Conservation (phyloP, 1,284 basidiomycete species). For the Papiliotrema nemorosa region DNA sequence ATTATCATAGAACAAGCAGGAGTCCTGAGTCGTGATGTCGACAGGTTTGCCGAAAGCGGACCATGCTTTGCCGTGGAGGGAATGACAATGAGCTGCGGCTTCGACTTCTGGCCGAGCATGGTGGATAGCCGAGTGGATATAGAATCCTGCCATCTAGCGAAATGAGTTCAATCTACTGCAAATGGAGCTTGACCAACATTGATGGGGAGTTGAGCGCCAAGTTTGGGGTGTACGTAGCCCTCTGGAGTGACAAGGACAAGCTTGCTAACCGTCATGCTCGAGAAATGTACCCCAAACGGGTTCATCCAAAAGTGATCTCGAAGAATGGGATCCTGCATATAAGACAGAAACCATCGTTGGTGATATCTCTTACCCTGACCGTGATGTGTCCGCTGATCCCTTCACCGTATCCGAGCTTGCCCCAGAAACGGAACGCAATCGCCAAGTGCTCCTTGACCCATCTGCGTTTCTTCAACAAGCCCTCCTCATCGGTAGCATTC, state of each 20-base stretch:
- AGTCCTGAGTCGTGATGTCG: conserved; percentile 45
- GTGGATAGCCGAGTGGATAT: conserved; percentile 59
- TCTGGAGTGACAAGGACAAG: conserved; percentile 43
- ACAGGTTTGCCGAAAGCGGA: conserved; percentile 23
- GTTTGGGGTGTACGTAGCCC: conserved; percentile 33
- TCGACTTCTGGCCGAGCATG: conserved; percentile 61
- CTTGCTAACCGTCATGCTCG: conserved; percentile 26
- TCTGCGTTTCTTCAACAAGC: conserved; percentile 30
- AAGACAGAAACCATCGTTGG: background rate
- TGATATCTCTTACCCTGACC: conserved; percentile 14
- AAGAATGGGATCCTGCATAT: conserved; percentile 29
- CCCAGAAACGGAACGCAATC: conserved; percentile 39
- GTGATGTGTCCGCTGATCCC: conserved; percentile 43
- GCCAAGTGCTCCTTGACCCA: conserved; percentile 44
- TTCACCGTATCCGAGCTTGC: conserved; percentile 37
- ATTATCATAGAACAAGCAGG: conserved; percentile 33
- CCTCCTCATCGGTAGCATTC: conserved; percentile 25
- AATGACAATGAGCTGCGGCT: conserved; percentile 65
- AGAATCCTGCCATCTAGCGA: conserved; percentile 55
- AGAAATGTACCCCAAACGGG: conserved; percentile 40
- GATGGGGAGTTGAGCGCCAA: conserved; percentile 44
- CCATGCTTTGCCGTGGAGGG: conserved; percentile 45
- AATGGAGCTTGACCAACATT: conserved; percentile 23
- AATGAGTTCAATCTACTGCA: conserved; percentile 9
- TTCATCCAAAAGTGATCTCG: conserved; percentile 46